Conservation (phyloP, 257 asterid species). For the Vinca minor region DNA sequence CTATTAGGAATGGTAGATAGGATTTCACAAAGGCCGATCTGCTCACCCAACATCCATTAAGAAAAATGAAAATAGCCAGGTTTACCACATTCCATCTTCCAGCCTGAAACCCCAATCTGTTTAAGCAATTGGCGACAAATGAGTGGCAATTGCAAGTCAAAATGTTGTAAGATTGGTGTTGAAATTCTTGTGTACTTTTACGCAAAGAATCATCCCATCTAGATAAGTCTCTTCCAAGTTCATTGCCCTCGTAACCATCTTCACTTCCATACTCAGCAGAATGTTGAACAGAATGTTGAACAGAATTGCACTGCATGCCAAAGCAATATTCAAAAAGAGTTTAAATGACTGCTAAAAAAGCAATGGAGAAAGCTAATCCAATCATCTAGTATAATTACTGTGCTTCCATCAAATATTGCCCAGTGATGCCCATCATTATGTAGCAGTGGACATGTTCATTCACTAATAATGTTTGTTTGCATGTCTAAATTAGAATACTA, state of each 20-base stretch:
- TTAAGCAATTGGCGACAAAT: constrained; percentile 77
- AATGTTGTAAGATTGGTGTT: constrained; percentile 79
- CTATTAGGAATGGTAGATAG: constrained; percentile 53
- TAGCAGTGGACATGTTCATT: not conserved
- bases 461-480: constrained; percentile 6
- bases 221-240: constrained; percentile 24
- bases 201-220: constrained; percentile 74
- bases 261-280: constrained; percentile 28
- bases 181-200: constrained; percentile 77
- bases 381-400: not conserved
- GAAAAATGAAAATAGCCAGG: constrained; percentile 58
- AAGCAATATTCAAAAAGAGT: constrained; percentile 5
- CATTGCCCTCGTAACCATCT: constrained; percentile 21
- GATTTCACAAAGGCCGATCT: constrained; percentile 48
- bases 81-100: constrained; percentile 88
- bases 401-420: not conserved
- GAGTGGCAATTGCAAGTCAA: constrained; percentile 97
- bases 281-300: constrained; percentile 35
- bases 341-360: constrained; percentile 4
- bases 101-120: constrained; percentile 64
- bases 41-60: constrained; percentile 62
- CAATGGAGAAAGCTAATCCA: constrained; percentile 1
- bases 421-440: not conserved
- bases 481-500: not conserved
- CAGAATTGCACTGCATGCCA: constrained; percentile 44